These are phyloP conservation scores for Ogataea saltuana DNA, from an alignment of 805 yeast genomes.

Conservation along the genomic window DNA sequence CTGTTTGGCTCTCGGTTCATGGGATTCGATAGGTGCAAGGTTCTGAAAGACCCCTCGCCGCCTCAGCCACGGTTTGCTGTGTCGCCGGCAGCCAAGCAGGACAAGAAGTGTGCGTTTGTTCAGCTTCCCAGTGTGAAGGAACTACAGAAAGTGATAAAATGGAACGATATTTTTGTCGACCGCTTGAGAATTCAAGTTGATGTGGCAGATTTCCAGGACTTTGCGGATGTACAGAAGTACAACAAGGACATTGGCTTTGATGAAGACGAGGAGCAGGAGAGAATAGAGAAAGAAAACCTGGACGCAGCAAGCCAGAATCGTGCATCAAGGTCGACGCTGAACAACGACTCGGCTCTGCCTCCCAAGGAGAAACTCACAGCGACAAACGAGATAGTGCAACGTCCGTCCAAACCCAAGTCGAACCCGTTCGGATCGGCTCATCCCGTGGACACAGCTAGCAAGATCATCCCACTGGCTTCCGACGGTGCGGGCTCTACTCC, in stretches of 20 bases:
- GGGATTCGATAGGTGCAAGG: constrained; percentile 55
- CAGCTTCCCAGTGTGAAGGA: constrained; percentile 54
- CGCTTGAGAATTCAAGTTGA: constrained; percentile 37
- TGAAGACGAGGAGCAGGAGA: constrained; percentile 29
- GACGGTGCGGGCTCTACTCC: not conserved
- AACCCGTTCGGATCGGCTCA: constrained; percentile 82
- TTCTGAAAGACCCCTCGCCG: constrained; percentile 42
- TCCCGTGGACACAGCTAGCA: constrained; percentile 49
- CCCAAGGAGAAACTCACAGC: not conserved
- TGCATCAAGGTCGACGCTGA: not conserved
- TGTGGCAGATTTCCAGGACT: constrained; percentile 41
- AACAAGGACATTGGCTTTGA: constrained; percentile 31
- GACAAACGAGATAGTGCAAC: not conserved
- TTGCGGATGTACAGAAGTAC: constrained; percentile 35
- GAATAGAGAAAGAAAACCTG: constrained; percentile 13
- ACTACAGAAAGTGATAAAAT: constrained; percentile 57
- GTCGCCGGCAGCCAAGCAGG: constrained; percentile 36
- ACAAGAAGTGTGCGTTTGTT: constrained; percentile 63
- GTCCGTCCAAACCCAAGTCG: constrained; percentile 40
- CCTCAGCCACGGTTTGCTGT: constrained; percentile 43
- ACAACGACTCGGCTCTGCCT: not conserved
- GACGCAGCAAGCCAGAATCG: too few relatives aligned
- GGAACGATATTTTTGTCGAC: constrained; percentile 54
- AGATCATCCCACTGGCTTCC: constrained; percentile 11
- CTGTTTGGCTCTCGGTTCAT: constrained; percentile 64